Percentiles rank a stretch among this genome's conserved stretches.
phyloP scores from a whole-genome alignment of 2,329 filamentous ascomycete genomes.

The Tolypocladium ovalisporum region DNA sequence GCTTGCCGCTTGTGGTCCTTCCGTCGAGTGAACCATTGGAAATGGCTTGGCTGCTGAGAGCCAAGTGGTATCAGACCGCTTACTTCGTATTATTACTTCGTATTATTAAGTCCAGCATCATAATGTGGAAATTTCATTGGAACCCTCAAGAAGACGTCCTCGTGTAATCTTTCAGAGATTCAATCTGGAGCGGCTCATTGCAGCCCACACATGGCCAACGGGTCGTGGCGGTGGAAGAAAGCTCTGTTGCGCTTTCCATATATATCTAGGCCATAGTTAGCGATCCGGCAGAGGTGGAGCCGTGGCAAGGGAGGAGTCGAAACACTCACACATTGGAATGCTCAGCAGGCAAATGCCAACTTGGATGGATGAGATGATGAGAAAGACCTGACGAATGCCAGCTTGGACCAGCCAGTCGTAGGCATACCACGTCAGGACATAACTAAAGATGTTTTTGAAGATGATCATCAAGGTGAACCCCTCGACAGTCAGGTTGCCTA shows the following conservation, averaged over 20 bases:
- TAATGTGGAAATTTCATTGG: background rate
- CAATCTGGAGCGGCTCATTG: constrained; percentile 6
- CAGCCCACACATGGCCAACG: constrained; percentile 35
- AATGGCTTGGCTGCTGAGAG: background rate
- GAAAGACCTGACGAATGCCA: constrained; percentile 53
- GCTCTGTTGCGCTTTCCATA: constrained; percentile 68
- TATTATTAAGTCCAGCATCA: background rate
- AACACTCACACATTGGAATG: constrained; percentile 65
- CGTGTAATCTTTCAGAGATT: background rate
- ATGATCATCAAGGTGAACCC: constrained; percentile 82
- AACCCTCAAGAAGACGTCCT: background rate
- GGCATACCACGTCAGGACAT: constrained; percentile 71
- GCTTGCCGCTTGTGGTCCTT: no score
- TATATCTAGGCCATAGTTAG: constrained; percentile 43
- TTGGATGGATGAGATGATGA: constrained; percentile 65
- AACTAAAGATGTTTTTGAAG: constrained; percentile 93
- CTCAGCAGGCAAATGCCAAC: constrained; percentile 64
- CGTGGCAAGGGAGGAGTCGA: background rate
- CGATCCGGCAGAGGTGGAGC: background rate
- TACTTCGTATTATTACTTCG: background rate
- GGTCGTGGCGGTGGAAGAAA: constrained; percentile 65
- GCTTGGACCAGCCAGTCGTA: constrained; percentile 69
- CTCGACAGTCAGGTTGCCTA: constrained; percentile 72
- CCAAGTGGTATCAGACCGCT: background rate
- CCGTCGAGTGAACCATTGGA: background rate